phyloP scores from a whole-genome alignment of 352 stramenopile genomes.

The Phytophthora meadii region DNA sequence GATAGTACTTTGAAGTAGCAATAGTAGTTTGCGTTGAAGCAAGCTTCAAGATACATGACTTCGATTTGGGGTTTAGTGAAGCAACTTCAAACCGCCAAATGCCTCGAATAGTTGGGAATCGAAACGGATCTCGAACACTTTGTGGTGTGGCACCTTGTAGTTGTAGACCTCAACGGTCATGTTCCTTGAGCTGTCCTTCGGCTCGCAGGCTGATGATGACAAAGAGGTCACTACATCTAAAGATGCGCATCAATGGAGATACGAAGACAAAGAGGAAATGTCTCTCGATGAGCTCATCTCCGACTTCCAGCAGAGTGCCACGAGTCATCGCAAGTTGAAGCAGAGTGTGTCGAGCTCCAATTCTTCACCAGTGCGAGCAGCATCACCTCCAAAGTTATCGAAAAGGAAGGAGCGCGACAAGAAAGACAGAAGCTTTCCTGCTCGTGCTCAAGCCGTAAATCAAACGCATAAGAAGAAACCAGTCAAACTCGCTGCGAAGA shows the following conservation, averaged over 20 bases:
- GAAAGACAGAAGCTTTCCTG: slow-evolving; percentile 9
- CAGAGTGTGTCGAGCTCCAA: slow-evolving; percentile 1
- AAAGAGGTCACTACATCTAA: slow-evolving; percentile 9
- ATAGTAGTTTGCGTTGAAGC: too few species aligned
- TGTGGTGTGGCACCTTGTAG: neutral
- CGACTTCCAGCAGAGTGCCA: slow-evolving; percentile 49
- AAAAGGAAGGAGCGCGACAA: slow-evolving; percentile 15
- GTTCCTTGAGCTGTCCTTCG: slow-evolving; percentile 45
- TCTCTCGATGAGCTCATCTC: slow-evolving; percentile 63
- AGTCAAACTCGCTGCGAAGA: neutral
- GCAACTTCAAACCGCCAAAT: neutral
- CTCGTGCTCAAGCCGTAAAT: slow-evolving; percentile 1
- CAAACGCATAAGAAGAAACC: slow-evolving; percentile 1
- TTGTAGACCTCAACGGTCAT: slow-evolving; percentile 6
- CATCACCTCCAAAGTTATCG: slow-evolving; percentile 20
- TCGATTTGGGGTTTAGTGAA: neutral
- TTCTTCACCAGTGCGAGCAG: slow-evolving; percentile 4
- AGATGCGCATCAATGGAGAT: slow-evolving; percentile 2
- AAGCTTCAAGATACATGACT: neutral
- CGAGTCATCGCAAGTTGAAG: slow-evolving; percentile 9
- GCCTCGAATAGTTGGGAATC: neutral
- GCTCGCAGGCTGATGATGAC: slow-evolving; percentile 10
- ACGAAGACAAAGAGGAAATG: slow-evolving; percentile 23
- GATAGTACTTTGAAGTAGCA: too few species aligned
- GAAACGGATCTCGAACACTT: neutral